These are phyloP conservation scores for Sclerotinia sclerotiorum DNA, from an alignment of 2,329 filamentous ascomycete species.

Conservation along the genomic window DNA sequence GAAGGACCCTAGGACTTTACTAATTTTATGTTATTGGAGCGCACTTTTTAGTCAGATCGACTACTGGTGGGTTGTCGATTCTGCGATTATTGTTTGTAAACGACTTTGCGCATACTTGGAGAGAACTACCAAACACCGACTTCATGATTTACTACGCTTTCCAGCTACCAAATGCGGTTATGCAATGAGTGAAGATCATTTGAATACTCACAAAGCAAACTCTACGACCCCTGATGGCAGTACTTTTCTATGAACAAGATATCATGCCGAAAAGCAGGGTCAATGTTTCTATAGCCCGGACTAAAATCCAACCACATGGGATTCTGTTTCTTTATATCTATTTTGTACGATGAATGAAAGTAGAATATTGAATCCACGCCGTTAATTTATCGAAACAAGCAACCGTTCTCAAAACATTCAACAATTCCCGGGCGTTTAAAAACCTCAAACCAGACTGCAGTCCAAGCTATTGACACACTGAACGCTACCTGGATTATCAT, in stretches of 20 bases:
- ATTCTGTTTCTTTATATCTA: neutral
- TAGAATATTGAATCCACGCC: neutral
- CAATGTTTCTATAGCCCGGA: neutral
- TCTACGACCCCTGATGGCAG: neutral
- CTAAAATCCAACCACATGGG: neutral
- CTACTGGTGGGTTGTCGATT: conserved; percentile 19
- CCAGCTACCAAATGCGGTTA: conserved; percentile 6
- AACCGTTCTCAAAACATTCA: neutral
- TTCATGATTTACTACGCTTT: conserved; percentile 6
- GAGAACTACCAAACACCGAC: neutral
- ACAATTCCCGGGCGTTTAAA: neutral
- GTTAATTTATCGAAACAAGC: neutral
- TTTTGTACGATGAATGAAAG: neutral
- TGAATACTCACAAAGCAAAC: neutral
- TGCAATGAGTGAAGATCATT: neutral
- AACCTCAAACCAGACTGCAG: neutral
- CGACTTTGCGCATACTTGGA: conserved; percentile 18
- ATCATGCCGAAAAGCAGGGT: neutral
- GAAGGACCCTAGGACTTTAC: conserved; percentile 11
- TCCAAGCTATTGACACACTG: neutral
- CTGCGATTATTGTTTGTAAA: conserved; percentile 18
- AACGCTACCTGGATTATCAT: neutral
- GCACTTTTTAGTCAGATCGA: conserved; percentile 17
- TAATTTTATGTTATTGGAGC: conserved; percentile 24
- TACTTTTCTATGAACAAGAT: no score